Evolutionary conservation across 495 filamentous ascomycete species (phyloP).

Genomic region (Melanomma pulvis-pyrius): DNA sequence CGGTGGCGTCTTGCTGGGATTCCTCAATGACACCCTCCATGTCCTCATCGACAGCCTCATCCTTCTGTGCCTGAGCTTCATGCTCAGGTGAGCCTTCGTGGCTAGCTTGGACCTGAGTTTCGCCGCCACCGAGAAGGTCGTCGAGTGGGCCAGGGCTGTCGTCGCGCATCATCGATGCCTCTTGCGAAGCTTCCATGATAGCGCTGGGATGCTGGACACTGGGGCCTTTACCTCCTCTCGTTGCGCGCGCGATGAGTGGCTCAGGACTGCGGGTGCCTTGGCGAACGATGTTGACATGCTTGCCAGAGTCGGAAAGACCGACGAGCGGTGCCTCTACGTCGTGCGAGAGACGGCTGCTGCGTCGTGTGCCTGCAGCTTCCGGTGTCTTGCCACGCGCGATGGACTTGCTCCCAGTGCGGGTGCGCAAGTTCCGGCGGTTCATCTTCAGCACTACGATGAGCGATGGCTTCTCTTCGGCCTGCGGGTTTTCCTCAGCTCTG

Average conservation of each 20-base stretch:
- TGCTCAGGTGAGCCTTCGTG: conserved; percentile 28
- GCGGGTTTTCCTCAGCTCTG: not conserved
- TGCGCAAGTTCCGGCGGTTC: conserved; percentile 15
- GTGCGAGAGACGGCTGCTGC: conserved; percentile 62
- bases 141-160: conserved; percentile 34
- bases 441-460: conserved; percentile 44
- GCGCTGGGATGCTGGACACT: conserved; percentile 58
- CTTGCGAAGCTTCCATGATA: conserved; percentile 54
- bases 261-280: conserved; percentile 71
- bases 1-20: conserved; percentile 47
- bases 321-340: conserved; percentile 63
- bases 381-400: conserved; percentile 30
- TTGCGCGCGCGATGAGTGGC: conserved; percentile 52
- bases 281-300: conserved; percentile 63
- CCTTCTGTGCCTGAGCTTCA: conserved; percentile 26
- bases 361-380: conserved; percentile 46
- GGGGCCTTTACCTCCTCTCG: conserved; percentile 64
- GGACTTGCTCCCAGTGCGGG: conserved; percentile 36
- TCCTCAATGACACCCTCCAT: conserved; percentile 35
- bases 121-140: conserved; percentile 16
- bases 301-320: conserved; percentile 74
- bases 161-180: conserved; percentile 36
- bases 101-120: conserved; percentile 31
- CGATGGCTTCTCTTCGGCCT: conserved; percentile 24
- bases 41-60: conserved; percentile 24